These are phyloP conservation scores for Mycena capillaripes DNA, from an alignment of 768 basidiomycete species.

Conservation along the genomic window DNA sequence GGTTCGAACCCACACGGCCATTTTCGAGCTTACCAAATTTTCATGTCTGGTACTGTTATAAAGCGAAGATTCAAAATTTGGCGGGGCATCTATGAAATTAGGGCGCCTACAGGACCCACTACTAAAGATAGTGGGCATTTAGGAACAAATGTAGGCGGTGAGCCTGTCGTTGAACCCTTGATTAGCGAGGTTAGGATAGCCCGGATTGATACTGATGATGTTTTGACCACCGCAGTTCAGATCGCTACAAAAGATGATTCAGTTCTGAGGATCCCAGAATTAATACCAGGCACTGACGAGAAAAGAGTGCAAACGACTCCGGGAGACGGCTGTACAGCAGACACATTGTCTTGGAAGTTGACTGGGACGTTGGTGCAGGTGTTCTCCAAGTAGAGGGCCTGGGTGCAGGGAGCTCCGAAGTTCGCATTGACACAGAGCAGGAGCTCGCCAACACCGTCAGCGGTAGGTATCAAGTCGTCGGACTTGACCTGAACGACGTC, in stretches of 20 bases:
- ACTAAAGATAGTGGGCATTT: too few species aligned
- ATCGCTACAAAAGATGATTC: not conserved
- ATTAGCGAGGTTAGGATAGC: constrained; percentile 1
- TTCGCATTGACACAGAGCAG: constrained; percentile 3
- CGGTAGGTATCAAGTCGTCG: not conserved
- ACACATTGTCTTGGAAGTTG: constrained; percentile 18
- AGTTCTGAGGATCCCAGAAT: not conserved
- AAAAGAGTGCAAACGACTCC: not conserved
- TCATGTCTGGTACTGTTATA: too few species aligned
- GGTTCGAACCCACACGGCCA: too few species aligned
- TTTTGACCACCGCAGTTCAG: constrained; percentile 14
- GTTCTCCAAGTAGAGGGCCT: constrained; percentile 9
- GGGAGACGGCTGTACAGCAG: not conserved
- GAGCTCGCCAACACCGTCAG: not conserved
- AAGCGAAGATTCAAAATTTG: too few species aligned
- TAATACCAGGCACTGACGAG: not conserved
- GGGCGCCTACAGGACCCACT: too few species aligned
- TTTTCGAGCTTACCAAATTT: too few species aligned
- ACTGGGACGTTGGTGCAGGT: constrained; percentile 17
- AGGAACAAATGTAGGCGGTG: constrained; percentile 6
- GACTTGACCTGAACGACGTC: not conserved
- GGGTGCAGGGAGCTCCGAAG: constrained; percentile 4
- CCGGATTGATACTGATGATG: constrained; percentile 11
- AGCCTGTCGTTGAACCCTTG: constrained; percentile 19
- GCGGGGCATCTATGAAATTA: too few species aligned